Conservation (phyloP, 2,329 filamentous ascomycete genomes). For the Clarireedia homoeocarpa region DNA sequence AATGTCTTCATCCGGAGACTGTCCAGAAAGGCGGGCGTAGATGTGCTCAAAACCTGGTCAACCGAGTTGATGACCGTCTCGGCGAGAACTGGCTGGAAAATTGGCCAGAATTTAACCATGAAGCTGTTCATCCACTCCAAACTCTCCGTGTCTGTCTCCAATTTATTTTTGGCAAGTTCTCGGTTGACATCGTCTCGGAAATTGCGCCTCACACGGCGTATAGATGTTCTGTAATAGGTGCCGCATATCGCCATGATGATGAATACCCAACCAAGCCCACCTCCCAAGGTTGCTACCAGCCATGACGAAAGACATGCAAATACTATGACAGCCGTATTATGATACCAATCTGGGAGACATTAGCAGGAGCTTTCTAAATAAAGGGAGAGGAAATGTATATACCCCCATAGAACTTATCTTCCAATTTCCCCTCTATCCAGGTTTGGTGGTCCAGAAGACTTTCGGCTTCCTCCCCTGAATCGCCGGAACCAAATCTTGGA, state of each 20-base stretch:
- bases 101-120: slow-evolving; percentile 97
- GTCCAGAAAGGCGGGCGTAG: slow-evolving; percentile 87
- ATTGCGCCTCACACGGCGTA: slow-evolving; percentile 88
- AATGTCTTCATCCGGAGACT: slow-evolving; percentile 91
- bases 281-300: slow-evolving; percentile 81
- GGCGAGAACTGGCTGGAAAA: slow-evolving; percentile 89
- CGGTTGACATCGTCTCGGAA: slow-evolving; percentile 90
- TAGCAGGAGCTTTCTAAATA: slow-evolving; percentile 4
- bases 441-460: slow-evolving; percentile 82
- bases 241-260: slow-evolving; percentile 86
- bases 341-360: slow-evolving; percentile 76
- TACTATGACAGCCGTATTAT: slow-evolving; percentile 88
- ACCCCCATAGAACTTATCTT: slow-evolving; percentile 89
- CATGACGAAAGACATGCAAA: slow-evolving; percentile 89
- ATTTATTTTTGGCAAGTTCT: slow-evolving; percentile 75
- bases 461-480: slow-evolving; percentile 45
- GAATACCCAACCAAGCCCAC: slow-evolving; percentile 87
- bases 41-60: slow-evolving; percentile 88
- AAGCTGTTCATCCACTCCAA: slow-evolving; percentile 99
- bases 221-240: slow-evolving; percentile 94
- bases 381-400: slow-evolving; percentile 24
- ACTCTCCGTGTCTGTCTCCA: slow-evolving; percentile 87
- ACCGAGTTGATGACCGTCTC: slow-evolving; percentile 89
- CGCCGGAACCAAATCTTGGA: slow-evolving; percentile 69
- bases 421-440: slow-evolving; percentile 72